These are phyloP conservation scores for Lactarius tabidus DNA, from an alignment of 768 basidiomycete species.

Conservation along the genomic window DNA sequence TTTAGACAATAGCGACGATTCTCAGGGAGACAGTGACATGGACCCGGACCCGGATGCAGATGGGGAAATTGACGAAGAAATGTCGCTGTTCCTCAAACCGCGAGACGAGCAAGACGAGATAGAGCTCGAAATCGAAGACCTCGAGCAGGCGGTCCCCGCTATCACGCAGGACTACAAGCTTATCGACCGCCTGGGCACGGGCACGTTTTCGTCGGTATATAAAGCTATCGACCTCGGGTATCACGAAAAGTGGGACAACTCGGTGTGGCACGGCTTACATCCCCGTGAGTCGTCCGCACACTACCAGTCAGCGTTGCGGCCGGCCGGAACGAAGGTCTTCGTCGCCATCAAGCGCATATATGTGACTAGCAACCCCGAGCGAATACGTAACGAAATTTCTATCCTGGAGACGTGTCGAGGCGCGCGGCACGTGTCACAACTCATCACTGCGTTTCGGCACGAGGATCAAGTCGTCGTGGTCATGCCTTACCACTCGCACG, in stretches of 20 bases:
- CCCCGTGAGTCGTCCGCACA: conserved; percentile 58
- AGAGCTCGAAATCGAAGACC: conserved; percentile 67
- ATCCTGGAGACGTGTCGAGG: conserved; percentile 86
- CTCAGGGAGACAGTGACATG: conserved; percentile 31
- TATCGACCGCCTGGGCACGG: conserved; percentile 90
- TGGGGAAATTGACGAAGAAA: conserved; percentile 56
- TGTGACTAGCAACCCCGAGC: conserved; percentile 89
- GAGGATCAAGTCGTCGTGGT: conserved; percentile 90
- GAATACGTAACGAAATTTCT: conserved; percentile 88
- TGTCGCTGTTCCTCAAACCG: conserved; percentile 52
- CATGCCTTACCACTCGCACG: conserved; percentile 90
- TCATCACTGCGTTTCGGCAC: conserved; percentile 91
- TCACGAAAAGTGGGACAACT: conserved; percentile 73
- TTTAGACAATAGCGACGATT: conserved; percentile 30
- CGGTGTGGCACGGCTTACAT: conserved; percentile 66
- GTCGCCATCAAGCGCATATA: conserved; percentile 97
- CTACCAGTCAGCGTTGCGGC: conserved; percentile 50
- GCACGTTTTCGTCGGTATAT: conserved; percentile 99
- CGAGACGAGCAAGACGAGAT: conserved; percentile 72
- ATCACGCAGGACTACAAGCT: conserved; percentile 67
- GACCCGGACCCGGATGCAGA: conserved; percentile 32
- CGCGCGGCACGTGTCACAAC: conserved; percentile 82
- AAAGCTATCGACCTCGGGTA: conserved; percentile 83
- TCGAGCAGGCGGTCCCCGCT: conserved; percentile 62
- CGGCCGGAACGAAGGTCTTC: conserved; percentile 53